phyloP scores from a whole-genome alignment of 345 rosid genomes.

The Salix suchowensis region DNA sequence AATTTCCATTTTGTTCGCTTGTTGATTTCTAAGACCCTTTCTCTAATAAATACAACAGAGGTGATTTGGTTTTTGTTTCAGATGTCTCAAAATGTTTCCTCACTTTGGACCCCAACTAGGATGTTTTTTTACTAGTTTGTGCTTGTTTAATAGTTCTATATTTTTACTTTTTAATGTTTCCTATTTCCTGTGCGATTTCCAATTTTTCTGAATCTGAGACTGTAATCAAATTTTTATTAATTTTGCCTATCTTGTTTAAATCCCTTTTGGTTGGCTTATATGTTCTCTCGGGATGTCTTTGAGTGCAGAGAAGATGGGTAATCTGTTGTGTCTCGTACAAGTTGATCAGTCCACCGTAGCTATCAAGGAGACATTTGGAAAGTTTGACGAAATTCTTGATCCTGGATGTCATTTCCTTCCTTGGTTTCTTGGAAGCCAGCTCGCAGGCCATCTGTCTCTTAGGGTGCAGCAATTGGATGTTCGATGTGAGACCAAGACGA shows the following conservation, averaged over 20 bases:
- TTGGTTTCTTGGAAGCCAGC: conserved; percentile 37
- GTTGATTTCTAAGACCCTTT: neutral
- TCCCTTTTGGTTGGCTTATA: neutral
- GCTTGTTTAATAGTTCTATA: neutral
- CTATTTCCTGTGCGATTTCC: neutral
- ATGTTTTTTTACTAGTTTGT: neutral
- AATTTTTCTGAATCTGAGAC: too few relatives aligned
- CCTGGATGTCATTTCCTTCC: conserved; percentile 47
- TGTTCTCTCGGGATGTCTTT: neutral
- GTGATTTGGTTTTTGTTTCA: too few relatives aligned
- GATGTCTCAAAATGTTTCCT: too few relatives aligned
- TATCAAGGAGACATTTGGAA: conserved; percentile 38
- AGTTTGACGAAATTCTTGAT: conserved; percentile 34
- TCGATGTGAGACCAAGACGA: conserved; percentile 43
- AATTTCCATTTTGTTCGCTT: neutral
- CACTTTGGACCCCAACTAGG: too few relatives aligned
- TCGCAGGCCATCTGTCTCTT: conserved; percentile 35
- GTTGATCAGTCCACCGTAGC: conserved; percentile 41
- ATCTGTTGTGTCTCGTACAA: conserved; percentile 27
- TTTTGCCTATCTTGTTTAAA: neutral
- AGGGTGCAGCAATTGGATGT: conserved; percentile 44
- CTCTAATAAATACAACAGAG: neutral
- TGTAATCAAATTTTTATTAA: neutral
- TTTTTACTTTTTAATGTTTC: neutral
- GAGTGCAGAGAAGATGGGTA: conserved; percentile 34